phyloP scores from a whole-genome alignment of 805 yeast genomes.

The Myxozyma monticola region DNA sequence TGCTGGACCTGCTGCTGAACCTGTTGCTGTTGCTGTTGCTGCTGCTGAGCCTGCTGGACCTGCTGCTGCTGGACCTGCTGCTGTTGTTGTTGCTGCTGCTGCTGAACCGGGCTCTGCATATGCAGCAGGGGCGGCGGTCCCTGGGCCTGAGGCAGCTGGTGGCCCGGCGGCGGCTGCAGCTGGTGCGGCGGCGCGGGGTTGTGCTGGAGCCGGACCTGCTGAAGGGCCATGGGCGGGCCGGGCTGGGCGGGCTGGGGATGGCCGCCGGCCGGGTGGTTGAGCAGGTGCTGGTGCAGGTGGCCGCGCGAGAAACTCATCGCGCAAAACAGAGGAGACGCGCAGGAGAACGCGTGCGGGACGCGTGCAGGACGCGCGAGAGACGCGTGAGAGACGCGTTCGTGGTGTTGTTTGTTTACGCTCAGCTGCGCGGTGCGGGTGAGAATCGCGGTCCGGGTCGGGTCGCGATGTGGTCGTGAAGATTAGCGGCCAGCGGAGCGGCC shows the following conservation, averaged over 20 bases:
- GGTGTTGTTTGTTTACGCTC: no score
- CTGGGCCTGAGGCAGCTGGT: conserved; percentile 4
- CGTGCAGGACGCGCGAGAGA: conserved; percentile 3
- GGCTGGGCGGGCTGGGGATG: conserved; percentile 2
- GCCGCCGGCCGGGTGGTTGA: conserved; percentile 13
- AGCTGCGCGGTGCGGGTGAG: no score
- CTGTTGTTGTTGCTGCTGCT: conserved; percentile 3
- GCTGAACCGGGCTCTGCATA: conserved; percentile 8
- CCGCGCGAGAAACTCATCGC: conserved; percentile 24
- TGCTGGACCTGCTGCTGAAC: conserved; percentile 11
- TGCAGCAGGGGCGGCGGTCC: conserved; percentile 4
- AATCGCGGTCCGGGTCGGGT: no score
- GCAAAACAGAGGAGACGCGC: no score
- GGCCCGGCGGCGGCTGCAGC: conserved; percentile 5
- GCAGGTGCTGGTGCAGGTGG: conserved; percentile 26
- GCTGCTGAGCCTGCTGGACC: conserved; percentile 4
- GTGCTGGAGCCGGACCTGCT: conserved; percentile 1
- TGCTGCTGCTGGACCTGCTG: conserved; percentile 4
- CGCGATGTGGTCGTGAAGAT: no score
- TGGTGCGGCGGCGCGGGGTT: conserved; percentile 9
- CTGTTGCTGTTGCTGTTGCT: conserved; percentile 10
- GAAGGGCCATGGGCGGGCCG: conserved; percentile 9
- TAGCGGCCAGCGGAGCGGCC: no score
- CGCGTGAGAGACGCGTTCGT: conserved; percentile 3
- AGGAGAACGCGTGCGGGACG: background rate